Conservation (phyloP, 2,329 filamentous ascomycete species). For the Chrysoporthe deuterocubensis region DNA sequence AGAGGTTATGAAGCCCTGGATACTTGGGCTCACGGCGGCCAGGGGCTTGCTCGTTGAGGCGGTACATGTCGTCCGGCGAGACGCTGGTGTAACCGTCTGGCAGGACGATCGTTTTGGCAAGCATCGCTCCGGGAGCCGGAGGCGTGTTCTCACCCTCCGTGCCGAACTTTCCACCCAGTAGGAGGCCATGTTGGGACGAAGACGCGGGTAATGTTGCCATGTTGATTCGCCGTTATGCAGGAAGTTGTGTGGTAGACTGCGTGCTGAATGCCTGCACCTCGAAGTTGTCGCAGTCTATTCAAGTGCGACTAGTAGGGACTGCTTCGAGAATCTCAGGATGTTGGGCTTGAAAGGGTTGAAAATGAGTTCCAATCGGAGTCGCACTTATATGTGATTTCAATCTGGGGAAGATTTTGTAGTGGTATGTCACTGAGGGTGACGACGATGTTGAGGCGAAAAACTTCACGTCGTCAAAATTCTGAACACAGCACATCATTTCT, state of each 20-base stretch:
- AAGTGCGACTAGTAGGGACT: too few species aligned
- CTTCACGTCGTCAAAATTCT: not conserved
- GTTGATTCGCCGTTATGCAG: not conserved
- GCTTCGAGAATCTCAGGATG: too few species aligned
- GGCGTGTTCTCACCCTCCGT: not conserved
- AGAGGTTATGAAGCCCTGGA: constrained; percentile 21
- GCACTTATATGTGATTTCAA: too few species aligned
- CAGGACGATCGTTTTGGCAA: not conserved
- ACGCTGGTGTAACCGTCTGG: constrained; percentile 7
- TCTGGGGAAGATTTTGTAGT: too few species aligned
- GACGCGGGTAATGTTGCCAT: not conserved
- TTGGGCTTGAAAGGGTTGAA: too few species aligned
- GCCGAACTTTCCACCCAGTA: constrained; percentile 5
- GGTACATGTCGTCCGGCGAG: constrained; percentile 21
- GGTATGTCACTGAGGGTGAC: too few species aligned
- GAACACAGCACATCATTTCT: too few species aligned
- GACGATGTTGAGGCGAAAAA: not conserved
- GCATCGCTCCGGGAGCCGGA: constrained; percentile 5
- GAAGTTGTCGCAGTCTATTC: too few species aligned
- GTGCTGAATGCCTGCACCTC: too few species aligned
- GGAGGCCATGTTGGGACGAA: constrained; percentile 1
- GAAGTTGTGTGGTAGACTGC: not conserved
- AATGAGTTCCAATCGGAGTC: too few species aligned
- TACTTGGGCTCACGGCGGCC: constrained; percentile 20
- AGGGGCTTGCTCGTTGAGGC: constrained; percentile 8